Percentiles rank a stretch among this genome's conserved stretches.
These are phyloP conservation scores for Tolypocladium ophioglossoides DNA, from an alignment of 2,329 filamentous ascomycete genomes.

Conservation along the genomic window DNA sequence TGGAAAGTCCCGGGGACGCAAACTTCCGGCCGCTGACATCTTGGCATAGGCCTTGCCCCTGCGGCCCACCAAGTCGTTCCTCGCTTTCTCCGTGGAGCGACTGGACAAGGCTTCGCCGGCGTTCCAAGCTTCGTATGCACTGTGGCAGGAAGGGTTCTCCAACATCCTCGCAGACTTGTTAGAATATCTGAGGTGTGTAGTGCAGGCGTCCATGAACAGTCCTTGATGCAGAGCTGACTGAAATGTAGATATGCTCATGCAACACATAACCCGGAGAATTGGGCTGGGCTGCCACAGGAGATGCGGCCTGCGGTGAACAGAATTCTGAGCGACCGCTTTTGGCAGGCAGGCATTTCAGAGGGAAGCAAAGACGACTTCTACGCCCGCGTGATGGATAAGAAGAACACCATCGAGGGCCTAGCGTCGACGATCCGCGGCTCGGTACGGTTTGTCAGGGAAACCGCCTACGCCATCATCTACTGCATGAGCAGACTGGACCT, in stretches of 20 bases:
- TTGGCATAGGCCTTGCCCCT: slow-evolving; percentile 56
- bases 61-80: slow-evolving; percentile 77
- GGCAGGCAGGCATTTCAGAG: slow-evolving; percentile 94
- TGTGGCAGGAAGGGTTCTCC: slow-evolving; percentile 83
- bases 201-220: too few relatives aligned
- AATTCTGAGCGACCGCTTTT: slow-evolving; percentile 89
- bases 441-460: slow-evolving; percentile 81
- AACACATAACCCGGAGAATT: slow-evolving; percentile 79
- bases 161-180: slow-evolving; percentile 77
- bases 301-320: slow-evolving; percentile 68
- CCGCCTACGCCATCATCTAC: slow-evolving; percentile 88
- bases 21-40: slow-evolving; percentile 4
- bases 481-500: slow-evolving; percentile 81
- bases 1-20: slow-evolving; percentile 7
- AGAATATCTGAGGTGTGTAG: slow-evolving; percentile 59
- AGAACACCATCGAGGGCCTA: slow-evolving; percentile 81
- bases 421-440: slow-evolving; percentile 87
- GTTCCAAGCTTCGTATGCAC: slow-evolving; percentile 62
- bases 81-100: slow-evolving; percentile 89
- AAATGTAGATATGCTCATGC: slow-evolving; percentile 67
- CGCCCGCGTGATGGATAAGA: slow-evolving; percentile 79
- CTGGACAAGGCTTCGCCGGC: slow-evolving; percentile 62
- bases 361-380: slow-evolving; percentile 97
- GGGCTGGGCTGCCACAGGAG: slow-evolving; percentile 64
- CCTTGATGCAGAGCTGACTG: background rate